Percentiles rank a stretch among this genome's conserved stretches.
Conservation (phyloP, 108 stramenopile species). For the Pseudonitzschia pungens region DNA sequence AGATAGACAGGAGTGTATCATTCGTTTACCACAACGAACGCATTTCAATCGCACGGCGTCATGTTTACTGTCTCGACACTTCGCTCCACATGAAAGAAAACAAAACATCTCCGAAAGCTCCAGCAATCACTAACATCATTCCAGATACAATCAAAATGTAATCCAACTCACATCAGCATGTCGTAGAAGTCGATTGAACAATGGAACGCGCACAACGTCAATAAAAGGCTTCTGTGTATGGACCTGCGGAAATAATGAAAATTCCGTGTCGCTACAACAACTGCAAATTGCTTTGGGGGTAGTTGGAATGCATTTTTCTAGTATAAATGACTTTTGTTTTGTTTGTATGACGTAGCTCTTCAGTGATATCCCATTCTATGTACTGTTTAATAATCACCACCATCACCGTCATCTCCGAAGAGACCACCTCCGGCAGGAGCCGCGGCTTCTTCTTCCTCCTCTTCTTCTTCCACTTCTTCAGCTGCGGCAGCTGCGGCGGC, state of each 20-base stretch:
- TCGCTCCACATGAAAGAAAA: too few species aligned
- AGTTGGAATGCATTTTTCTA: background rate
- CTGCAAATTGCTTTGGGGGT: background rate
- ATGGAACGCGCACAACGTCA: too few species aligned
- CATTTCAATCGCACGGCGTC: too few species aligned
- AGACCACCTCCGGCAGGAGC: conserved; percentile 55
- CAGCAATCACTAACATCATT: too few species aligned
- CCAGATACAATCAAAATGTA: too few species aligned
- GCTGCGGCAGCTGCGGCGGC: conserved; percentile 49
- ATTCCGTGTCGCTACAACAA: background rate
- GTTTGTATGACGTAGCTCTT: background rate
- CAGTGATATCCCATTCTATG: background rate
- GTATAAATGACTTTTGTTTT: background rate
- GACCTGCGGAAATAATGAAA: background rate
- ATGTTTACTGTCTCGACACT: too few species aligned
- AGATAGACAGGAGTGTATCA: too few species aligned
- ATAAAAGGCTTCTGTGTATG: too few species aligned
- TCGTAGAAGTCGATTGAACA: too few species aligned
- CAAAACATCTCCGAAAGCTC: too few species aligned
- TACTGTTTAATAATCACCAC: conserved; percentile 45
- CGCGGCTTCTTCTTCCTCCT: conserved; percentile 65
- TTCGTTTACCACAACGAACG: too few species aligned
- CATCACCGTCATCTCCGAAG: conserved; percentile 59
- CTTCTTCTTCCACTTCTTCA: conserved; percentile 48
- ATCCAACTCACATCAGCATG: too few species aligned